A percentile compares a stretch with the other conserved stretches of the same genome.
Evolutionary conservation across 352 stramenopile genomes (phyloP).

Genomic region (Aphanomyces stellatus): DNA sequence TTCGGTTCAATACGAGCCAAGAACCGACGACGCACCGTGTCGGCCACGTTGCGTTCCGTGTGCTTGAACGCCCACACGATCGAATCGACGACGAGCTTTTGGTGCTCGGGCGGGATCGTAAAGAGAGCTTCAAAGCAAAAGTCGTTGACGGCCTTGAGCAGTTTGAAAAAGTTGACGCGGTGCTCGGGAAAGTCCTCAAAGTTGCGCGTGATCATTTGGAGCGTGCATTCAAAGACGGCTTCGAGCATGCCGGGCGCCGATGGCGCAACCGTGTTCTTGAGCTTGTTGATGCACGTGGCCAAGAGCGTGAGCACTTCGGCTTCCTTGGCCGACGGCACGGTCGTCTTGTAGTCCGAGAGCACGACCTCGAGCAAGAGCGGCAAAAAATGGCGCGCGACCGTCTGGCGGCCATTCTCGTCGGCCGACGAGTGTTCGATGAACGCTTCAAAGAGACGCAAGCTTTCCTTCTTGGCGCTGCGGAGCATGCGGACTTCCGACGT

Average conservation of each 20-base stretch:
- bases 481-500: constrained; percentile 89
- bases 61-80: constrained; percentile 99
- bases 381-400: constrained; percentile 92
- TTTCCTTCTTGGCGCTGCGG: constrained; percentile 96
- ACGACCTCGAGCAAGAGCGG: constrained; percentile 95
- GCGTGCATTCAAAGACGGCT: constrained; percentile 96
- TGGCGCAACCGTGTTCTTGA: constrained; percentile 84
- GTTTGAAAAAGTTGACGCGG: constrained; percentile 98
- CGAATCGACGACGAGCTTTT: constrained; percentile 98
- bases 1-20: constrained; percentile 12
- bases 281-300: constrained; percentile 94
- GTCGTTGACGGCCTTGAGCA: constrained; percentile 92
- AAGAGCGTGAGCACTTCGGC: constrained; percentile 94
- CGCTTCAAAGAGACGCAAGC: constrained; percentile 91
- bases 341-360: constrained; percentile 93
- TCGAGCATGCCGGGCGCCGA: constrained; percentile 94
- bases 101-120: constrained; percentile 92
- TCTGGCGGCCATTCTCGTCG: constrained; percentile 59
- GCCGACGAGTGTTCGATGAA: constrained; percentile 88
- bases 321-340: constrained; percentile 61
- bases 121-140: constrained; percentile 98
- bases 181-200: constrained; percentile 99
- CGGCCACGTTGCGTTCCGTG: constrained; percentile 97
- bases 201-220: constrained; percentile 99
- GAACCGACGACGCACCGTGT: constrained; percentile 62